Evolutionary conservation across 192 early-diverging fungal genomes (phyloP).

Genomic region (Allomyces macrogynus): DNA sequence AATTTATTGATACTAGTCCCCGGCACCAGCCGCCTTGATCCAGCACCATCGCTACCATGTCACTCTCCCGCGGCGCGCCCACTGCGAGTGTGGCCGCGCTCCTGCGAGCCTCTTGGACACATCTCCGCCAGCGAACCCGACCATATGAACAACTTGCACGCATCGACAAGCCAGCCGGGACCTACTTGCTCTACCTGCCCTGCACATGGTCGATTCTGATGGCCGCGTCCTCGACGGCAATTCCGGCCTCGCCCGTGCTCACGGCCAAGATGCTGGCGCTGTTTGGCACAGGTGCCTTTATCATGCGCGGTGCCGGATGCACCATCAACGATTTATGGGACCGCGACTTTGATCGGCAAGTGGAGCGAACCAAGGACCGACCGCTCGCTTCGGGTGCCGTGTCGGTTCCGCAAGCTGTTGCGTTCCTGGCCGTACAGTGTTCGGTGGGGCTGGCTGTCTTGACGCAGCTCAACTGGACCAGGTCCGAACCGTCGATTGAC

Average conservation of each 20-base stretch:
- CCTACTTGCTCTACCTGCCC: constrained; percentile 78
- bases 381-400: constrained; percentile 67
- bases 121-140: neutral
- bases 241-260: constrained; percentile 15
- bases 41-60: too few relatives aligned
- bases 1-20: too few relatives aligned
- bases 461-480: constrained; percentile 74
- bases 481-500: constrained; percentile 11
- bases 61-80: too few relatives aligned
- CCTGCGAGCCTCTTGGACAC: too few relatives aligned
- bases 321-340: constrained; percentile 97
- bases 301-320: constrained; percentile 93
- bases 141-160: constrained; percentile 44
- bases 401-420: constrained; percentile 40
- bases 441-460: constrained; percentile 60
- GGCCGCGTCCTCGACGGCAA: constrained; percentile 36
- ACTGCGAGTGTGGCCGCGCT: too few relatives aligned
- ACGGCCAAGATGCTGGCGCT: constrained; percentile 47
- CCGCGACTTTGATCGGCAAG: constrained; percentile 60
- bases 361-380: constrained; percentile 57
- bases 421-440: constrained; percentile 60
- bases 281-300: constrained; percentile 65
- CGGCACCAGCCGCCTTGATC: too few relatives aligned
- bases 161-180: constrained; percentile 79
- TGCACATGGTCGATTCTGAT: constrained; percentile 63